These are phyloP conservation scores for Imleria badia DNA, from an alignment of 768 basidiomycete species.

Conservation along the genomic window DNA sequence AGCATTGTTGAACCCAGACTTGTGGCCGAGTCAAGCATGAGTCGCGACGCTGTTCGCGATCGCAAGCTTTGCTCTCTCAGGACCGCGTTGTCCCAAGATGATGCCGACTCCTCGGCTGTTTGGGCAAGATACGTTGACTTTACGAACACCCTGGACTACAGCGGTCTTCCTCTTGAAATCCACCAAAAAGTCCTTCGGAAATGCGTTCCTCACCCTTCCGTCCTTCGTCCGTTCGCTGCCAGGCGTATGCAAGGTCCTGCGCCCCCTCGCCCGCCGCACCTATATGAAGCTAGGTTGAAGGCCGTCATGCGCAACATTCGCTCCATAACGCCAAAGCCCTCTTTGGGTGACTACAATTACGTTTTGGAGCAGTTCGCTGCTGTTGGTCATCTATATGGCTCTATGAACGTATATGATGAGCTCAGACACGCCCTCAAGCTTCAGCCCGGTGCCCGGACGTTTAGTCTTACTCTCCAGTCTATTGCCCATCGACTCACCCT, in stretches of 20 bases:
- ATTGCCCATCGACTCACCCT: conserved; percentile 66
- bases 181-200: conserved; percentile 71
- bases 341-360: conserved; percentile 70
- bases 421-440: conserved; percentile 43
- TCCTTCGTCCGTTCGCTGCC: conserved; percentile 46
- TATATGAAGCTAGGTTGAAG: conserved; percentile 67
- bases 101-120: conserved; percentile 46
- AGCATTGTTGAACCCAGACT: conserved; percentile 2
- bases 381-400: conserved; percentile 65
- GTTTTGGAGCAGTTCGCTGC: conserved; percentile 74
- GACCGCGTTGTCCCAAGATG: conserved; percentile 31
- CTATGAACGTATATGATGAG: conserved; percentile 61
- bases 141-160: conserved; percentile 45
- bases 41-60: conserved; percentile 14
- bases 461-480: conserved; percentile 64
- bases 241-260: conserved; percentile 41
- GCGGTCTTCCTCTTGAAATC: conserved; percentile 56
- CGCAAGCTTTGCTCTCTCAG: conserved; percentile 30
- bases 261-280: conserved; percentile 41
- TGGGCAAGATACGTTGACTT: conserved; percentile 67
- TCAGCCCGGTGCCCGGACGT: conserved; percentile 54
- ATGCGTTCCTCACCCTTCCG: conserved; percentile 50
- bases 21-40: conserved; percentile 1
- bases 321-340: conserved; percentile 40
- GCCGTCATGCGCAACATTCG: conserved; percentile 71